Evolutionary conservation across 2,329 filamentous ascomycete genomes (phyloP).

Genomic region (Calonectria honghensis): DNA sequence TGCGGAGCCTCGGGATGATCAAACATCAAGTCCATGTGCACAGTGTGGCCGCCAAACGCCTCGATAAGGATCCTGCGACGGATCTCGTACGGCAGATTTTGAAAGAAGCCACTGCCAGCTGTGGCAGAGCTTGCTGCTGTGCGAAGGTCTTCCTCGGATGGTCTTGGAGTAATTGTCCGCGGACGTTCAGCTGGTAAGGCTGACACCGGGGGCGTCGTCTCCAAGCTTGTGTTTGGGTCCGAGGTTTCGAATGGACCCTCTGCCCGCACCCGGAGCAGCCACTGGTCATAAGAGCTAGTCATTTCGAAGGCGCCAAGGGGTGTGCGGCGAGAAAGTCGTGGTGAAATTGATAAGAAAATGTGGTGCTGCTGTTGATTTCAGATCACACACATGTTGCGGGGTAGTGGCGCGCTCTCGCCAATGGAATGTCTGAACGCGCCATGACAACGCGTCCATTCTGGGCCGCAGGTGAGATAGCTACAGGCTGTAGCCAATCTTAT

Average conservation of each 20-base stretch:
- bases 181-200: too few species aligned
- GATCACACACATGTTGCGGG: not conserved
- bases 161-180: too few species aligned
- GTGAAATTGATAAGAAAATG: not conserved
- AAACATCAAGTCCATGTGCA: too few species aligned
- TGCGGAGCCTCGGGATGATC: too few species aligned
- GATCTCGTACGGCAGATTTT: too few species aligned
- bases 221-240: too few species aligned
- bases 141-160: too few species aligned
- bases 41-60: too few species aligned
- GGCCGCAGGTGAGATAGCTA: not conserved
- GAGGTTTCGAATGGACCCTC: not conserved
- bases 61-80: too few species aligned
- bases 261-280: not conserved
- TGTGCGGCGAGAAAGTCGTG: not conserved
- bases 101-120: too few species aligned
- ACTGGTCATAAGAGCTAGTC: not conserved
- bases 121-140: too few species aligned
- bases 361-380: not conserved
- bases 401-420: not conserved
- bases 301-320: not conserved
- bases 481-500: not conserved
- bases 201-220: not conserved
- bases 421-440: not conserved
- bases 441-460: not conserved